Conservation (phyloP, 495 filamentous ascomycete species). For the Beverwykella pulmonaria region DNA sequence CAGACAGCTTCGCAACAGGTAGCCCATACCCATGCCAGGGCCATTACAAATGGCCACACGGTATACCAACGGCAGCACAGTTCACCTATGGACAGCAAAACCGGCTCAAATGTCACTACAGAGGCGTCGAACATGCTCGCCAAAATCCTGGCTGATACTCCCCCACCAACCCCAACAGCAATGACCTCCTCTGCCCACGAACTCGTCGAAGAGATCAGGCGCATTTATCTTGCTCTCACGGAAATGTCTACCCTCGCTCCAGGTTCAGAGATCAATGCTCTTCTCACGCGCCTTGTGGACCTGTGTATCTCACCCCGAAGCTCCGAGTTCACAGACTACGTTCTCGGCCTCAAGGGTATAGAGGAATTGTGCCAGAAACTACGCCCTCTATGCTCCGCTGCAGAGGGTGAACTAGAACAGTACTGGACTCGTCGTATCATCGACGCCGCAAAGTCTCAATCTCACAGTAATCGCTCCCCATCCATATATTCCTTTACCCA, state of each 20-base stretch:
- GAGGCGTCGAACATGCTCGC: neutral
- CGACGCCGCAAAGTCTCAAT: neutral
- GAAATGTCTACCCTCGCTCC: slow-evolving; percentile 10
- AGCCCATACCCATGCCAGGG: neutral
- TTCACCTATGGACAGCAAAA: neutral
- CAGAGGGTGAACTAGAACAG: slow-evolving; percentile 48
- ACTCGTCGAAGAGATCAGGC: slow-evolving; percentile 12
- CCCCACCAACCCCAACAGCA: slow-evolving; percentile 16
- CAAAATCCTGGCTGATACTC: neutral
- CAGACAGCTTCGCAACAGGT: neutral
- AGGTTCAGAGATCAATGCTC: slow-evolving; percentile 35
- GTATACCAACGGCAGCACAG: neutral
- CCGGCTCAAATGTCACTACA: neutral
- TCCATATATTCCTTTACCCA: too few relatives aligned
- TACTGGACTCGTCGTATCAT: slow-evolving; percentile 46
- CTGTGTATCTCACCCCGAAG: slow-evolving; percentile 42
- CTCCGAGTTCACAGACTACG: slow-evolving; percentile 25
- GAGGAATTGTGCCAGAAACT: slow-evolving; percentile 40
- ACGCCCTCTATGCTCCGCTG: slow-evolving; percentile 44
- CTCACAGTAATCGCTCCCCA: neutral
- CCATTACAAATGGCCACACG: neutral
- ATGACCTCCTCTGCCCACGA: slow-evolving; percentile 2
- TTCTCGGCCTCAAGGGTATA: slow-evolving; percentile 40
- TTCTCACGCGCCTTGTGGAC: slow-evolving; percentile 46
- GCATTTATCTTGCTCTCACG: slow-evolving; percentile 2